Percentiles rank a stretch among this genome's conserved stretches.
Conservation (phyloP, 1,139 yeast genomes). For the Yamadazyma trypodendri region DNA sequence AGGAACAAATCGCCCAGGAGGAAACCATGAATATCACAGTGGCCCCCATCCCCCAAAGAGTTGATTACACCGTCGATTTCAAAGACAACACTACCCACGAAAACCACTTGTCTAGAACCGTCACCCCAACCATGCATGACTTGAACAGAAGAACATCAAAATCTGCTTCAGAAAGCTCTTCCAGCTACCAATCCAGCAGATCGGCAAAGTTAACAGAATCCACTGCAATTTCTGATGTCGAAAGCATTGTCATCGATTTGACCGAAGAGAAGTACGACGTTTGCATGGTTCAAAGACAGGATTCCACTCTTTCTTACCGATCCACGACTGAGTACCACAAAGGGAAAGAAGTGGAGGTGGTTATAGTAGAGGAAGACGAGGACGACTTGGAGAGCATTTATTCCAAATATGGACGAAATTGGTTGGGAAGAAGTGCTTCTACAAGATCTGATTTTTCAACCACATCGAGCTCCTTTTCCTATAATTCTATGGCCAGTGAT, state of each 20-base stretch:
- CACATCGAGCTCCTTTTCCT: constrained; percentile 17
- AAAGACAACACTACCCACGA: constrained; percentile 26
- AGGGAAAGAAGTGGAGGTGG: constrained; percentile 48
- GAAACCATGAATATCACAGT: constrained; percentile 25
- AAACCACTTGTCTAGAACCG: constrained; percentile 8
- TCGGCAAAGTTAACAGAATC: constrained; percentile 21
- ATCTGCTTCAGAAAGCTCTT: constrained; percentile 13
- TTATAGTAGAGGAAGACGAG: constrained; percentile 39
- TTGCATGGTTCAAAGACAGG: constrained; percentile 34
- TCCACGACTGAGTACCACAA: constrained; percentile 42
- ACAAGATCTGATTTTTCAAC: constrained; percentile 15
- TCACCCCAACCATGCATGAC: constrained; percentile 15
- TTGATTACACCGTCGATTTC: constrained; percentile 43
- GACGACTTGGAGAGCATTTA: constrained; percentile 39
- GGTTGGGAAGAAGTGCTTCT: constrained; percentile 27
- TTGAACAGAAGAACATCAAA: constrained; percentile 5
- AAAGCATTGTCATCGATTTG: constrained; percentile 43
- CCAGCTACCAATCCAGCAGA: constrained; percentile 34
- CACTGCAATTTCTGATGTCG: constrained; percentile 30
- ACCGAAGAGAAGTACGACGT: constrained; percentile 42
- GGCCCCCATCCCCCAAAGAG: constrained; percentile 40
- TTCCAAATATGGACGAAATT: constrained; percentile 39
- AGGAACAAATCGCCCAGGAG: constrained; percentile 1
- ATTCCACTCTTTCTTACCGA: constrained; percentile 35
- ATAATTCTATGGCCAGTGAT: constrained; percentile 17